Base-by-base conservation (phyloP, 352 stramenopile species). In the Globisporangium ultimum region DNA sequence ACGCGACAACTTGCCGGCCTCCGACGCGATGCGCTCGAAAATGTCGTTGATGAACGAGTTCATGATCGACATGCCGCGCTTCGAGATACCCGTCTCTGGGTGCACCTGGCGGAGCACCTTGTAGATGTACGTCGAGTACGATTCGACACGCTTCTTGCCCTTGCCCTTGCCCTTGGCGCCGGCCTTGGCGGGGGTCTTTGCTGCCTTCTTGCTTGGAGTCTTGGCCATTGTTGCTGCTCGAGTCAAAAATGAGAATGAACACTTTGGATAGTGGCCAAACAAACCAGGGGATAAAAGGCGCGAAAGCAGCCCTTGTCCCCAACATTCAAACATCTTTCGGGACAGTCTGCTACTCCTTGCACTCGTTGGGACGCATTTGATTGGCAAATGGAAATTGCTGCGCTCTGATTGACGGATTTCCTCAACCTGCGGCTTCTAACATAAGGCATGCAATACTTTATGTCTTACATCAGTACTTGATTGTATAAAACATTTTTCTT, bases 191-290 rank as follows among this genome's bases (percentile, higher is more conserved):
- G 79, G 67, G 40, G 78, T 88, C 81, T 95, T 95, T 14, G 84
- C 83, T 32, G 84, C 76, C 70, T 95, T 95, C 90, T 99, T 99
- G 68, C 80, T 96, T 45, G 95, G 93, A 70, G 93, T 98, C 86
- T 98, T 98, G 50, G 95, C 91, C 91, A 98, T 98, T 68, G 63
- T 74, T 64, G 41, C 51, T 71, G 53, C 3, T 45, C 13, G 40
- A 45, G 17, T 45, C 40, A 45, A 45, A 45, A 45, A 45, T 45
- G 40, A 45, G 40, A 45, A 45, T 45, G 40, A 45, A 43, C 11
- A 17, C 38, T n/a, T n/a, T n/a, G n/a, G n/a, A n/a, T n/a, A n/a
- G n/a, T n/a, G n/a, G 38, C 12, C 40, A 45, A 45, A 45, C 12
- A 45, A n/a, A 45, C 40, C 8, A 32, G 24, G 28, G 3, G 28